phyloP scores from a whole-genome alignment of 2,329 filamentous ascomycete species.

The Zymoseptoria brevis region DNA sequence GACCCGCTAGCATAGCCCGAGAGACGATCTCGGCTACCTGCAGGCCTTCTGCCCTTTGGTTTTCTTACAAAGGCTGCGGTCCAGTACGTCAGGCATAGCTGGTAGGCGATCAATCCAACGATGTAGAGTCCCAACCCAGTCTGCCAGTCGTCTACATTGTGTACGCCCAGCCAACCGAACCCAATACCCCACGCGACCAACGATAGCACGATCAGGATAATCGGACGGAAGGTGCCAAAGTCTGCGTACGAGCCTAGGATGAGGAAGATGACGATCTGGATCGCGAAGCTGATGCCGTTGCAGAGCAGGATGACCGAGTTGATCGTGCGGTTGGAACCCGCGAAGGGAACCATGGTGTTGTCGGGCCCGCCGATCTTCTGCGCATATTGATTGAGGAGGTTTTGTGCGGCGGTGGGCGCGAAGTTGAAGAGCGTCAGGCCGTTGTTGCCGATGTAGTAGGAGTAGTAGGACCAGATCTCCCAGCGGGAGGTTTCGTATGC shows the following conservation, averaged over 20 bases:
- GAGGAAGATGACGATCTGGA: constrained; percentile 53
- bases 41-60: no score
- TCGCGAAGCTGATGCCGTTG: constrained; percentile 61
- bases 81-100: constrained; percentile 62
- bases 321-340: constrained; percentile 50
- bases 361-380: constrained; percentile 34
- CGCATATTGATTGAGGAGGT: constrained; percentile 54
- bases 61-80: constrained; percentile 48
- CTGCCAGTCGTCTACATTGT: constrained; percentile 52
- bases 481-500: constrained; percentile 43
- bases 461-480: constrained; percentile 43
- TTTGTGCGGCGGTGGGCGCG: constrained; percentile 57
- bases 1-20: no score
- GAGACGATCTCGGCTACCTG: no score
- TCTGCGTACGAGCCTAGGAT: constrained; percentile 50
- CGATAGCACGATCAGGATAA: constrained; percentile 55
- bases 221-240: constrained; percentile 57
- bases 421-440: constrained; percentile 57
- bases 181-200: constrained; percentile 55
- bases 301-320: constrained; percentile 58
- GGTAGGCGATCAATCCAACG: constrained; percentile 58
- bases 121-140: constrained; percentile 56
- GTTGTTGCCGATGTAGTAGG: constrained; percentile 61
- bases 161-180: constrained; percentile 61
- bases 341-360: constrained; percentile 46